phyloP scores from a whole-genome alignment of 495 filamentous ascomycete species.

The Daldinia loculata region DNA sequence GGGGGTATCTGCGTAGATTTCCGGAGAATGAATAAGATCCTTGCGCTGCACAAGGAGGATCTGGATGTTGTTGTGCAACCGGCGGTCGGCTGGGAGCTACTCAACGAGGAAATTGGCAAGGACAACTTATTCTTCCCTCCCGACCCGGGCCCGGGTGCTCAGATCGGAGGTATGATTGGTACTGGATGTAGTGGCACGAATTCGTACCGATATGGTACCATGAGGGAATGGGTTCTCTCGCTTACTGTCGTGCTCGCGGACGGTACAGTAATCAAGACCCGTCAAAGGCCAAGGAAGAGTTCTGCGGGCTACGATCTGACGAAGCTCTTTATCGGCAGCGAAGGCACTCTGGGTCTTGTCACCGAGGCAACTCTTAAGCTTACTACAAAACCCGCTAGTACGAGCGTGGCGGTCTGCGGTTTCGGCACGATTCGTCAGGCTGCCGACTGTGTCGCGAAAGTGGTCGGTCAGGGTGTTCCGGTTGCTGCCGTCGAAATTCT shows the following conservation, averaged over 20 bases:
- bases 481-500: slow-evolving; percentile 91
- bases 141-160: slow-evolving; percentile 81
- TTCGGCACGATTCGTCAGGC: slow-evolving; percentile 82
- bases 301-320: slow-evolving; percentile 90
- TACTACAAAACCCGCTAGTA: slow-evolving; percentile 76
- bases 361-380: slow-evolving; percentile 89
- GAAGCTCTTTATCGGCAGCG: slow-evolving; percentile 86
- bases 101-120: slow-evolving; percentile 76
- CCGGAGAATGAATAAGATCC: slow-evolving; percentile 75
- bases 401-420: slow-evolving; percentile 83
- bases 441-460: slow-evolving; percentile 78
- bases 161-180: slow-evolving; percentile 96
- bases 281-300: slow-evolving; percentile 78
- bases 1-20: slow-evolving; percentile 85
- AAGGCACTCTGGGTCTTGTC: slow-evolving; percentile 89
- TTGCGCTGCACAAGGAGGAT: slow-evolving; percentile 75
- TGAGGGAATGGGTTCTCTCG: slow-evolving; percentile 94
- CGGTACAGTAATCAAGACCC: slow-evolving; percentile 89
- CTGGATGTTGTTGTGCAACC: slow-evolving; percentile 85
- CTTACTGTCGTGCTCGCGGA: slow-evolving; percentile 94
- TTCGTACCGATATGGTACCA: slow-evolving; percentile 91
- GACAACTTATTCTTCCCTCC: slow-evolving; percentile 83
- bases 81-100: slow-evolving; percentile 78
- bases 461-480: slow-evolving; percentile 81
- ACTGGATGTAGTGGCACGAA: slow-evolving; percentile 96